phyloP scores from a whole-genome alignment of 1,284 basidiomycete species.

The Macrocystidia cucumis region DNA sequence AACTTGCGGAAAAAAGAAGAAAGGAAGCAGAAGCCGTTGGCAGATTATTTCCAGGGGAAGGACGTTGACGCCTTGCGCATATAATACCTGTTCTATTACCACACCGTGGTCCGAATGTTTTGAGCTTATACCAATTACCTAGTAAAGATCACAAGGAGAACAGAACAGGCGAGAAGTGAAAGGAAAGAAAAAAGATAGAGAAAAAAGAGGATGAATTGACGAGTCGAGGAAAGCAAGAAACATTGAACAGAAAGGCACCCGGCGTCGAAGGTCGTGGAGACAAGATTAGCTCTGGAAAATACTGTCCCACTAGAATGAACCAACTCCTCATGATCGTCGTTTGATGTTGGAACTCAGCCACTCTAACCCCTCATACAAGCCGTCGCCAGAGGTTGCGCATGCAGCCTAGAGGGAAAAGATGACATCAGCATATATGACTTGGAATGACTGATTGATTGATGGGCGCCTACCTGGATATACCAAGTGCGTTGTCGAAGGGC shows the following conservation, averaged over 20 bases:
- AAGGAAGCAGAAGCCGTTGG: constrained; percentile 77
- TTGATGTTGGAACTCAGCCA: constrained; percentile 92
- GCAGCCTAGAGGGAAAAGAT: constrained; percentile 61
- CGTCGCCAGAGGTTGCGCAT: constrained; percentile 98
- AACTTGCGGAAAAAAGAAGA: constrained; percentile 62
- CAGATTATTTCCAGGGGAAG: constrained; percentile 60
- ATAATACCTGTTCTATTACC: constrained; percentile 2
- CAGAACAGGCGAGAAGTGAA: constrained; percentile 19
- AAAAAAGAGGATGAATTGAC: constrained; percentile 15
- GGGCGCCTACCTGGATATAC: constrained; percentile 87
- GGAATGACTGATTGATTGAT: not conserved
- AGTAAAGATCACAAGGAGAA: constrained; percentile 12
- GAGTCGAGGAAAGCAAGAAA: constrained; percentile 15
- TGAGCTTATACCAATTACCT: no score
- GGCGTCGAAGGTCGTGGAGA: constrained; percentile 42
- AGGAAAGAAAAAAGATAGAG: constrained; percentile 19
- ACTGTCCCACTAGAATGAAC: constrained; percentile 34
- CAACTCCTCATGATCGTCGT: constrained; percentile 58
- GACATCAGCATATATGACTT: constrained; percentile 10
- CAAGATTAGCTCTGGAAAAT: constrained; percentile 36
- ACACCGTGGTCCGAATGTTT: constrained; percentile 4
- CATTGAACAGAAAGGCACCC: constrained; percentile 27
- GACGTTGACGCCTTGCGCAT: constrained; percentile 27
- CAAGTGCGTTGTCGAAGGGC: constrained; percentile 94
- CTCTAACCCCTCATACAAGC: constrained; percentile 97